phyloP scores from a whole-genome alignment of 2,329 filamentous ascomycete genomes.

The Gremmenia infestans region DNA sequence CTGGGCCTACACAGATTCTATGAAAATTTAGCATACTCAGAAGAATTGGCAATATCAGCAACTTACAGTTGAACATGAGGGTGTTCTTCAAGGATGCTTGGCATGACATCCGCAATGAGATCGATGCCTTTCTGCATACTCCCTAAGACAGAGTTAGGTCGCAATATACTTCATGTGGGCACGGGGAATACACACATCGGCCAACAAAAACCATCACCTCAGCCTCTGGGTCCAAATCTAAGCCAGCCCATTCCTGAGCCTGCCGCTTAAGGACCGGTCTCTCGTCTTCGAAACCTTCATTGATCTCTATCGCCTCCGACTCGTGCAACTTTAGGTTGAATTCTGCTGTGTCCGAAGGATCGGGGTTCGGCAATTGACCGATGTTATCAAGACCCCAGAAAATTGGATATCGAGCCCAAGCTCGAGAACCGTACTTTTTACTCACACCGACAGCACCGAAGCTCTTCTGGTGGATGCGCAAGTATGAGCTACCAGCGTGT shows the following conservation, averaged over 20 bases:
- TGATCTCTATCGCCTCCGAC: constrained; percentile 40
- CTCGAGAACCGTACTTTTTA: constrained; percentile 63
- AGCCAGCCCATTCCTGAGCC: constrained; percentile 63
- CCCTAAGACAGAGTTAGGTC: no score
- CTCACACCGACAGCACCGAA: constrained; percentile 65
- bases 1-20: constrained; percentile 54
- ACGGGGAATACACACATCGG: constrained; percentile 51
- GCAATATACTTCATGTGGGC: no score
- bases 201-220: constrained; percentile 66
- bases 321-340: constrained; percentile 49
- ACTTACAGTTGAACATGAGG: constrained; percentile 49
- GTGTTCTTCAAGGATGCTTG: constrained; percentile 54
- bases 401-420: constrained; percentile 62
- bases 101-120: constrained; percentile 63
- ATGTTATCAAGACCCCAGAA: constrained; percentile 63
- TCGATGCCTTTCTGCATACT: constrained; percentile 59
- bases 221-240: constrained; percentile 54
- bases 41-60: no score
- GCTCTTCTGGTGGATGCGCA: constrained; percentile 61
- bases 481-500: constrained; percentile 56
- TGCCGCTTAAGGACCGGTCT: constrained; percentile 51
- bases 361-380: constrained; percentile 65
- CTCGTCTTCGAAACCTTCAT: constrained; percentile 48
- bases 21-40: no score
- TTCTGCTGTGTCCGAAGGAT: constrained; percentile 53